Conservation (phyloP, 768 basidiomycete genomes). For the Daedaleopsis nitida region DNA sequence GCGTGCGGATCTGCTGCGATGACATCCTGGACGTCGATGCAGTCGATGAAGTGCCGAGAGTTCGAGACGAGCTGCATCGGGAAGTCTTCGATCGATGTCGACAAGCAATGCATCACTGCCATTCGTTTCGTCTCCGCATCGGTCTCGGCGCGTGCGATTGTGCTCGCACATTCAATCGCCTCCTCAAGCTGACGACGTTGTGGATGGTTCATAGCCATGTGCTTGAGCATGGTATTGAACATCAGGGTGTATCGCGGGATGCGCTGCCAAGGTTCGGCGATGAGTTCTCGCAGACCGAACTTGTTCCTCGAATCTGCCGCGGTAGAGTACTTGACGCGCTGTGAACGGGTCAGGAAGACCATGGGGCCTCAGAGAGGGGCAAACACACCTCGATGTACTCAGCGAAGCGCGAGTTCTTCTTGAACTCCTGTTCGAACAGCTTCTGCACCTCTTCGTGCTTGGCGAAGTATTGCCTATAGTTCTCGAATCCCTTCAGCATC, state of each 20-base stretch:
- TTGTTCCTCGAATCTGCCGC: conserved; percentile 69
- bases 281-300: conserved; percentile 84
- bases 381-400: conserved; percentile 82
- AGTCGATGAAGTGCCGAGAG: conserved; percentile 85
- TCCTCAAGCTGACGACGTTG: conserved; percentile 80
- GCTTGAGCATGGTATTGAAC: conserved; percentile 90
- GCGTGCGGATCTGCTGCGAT: conserved; percentile 45
- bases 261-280: conserved; percentile 96
- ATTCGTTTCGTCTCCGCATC: conserved; percentile 92
- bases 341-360: conserved; percentile 9
- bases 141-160: conserved; percentile 88
- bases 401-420: conserved; percentile 78
- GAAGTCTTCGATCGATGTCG: conserved; percentile 85
- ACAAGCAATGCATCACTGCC: conserved; percentile 83
- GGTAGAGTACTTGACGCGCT: conserved; percentile 88
- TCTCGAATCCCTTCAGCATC: conserved; percentile 81
- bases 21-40: conserved; percentile 89
- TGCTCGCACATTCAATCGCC: conserved; percentile 85
- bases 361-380: not conserved
- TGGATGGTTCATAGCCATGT: conserved; percentile 77
- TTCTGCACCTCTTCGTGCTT: conserved; percentile 92
- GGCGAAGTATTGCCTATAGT: conserved; percentile 88
- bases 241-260: conserved; percentile 94
- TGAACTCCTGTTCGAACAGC: conserved; percentile 83
- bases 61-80: conserved; percentile 90